Percentiles rank a stretch among this genome's conserved stretches.
phyloP scores from a whole-genome alignment of 352 stramenopile genomes.

The Pythium rishiriense region DNA sequence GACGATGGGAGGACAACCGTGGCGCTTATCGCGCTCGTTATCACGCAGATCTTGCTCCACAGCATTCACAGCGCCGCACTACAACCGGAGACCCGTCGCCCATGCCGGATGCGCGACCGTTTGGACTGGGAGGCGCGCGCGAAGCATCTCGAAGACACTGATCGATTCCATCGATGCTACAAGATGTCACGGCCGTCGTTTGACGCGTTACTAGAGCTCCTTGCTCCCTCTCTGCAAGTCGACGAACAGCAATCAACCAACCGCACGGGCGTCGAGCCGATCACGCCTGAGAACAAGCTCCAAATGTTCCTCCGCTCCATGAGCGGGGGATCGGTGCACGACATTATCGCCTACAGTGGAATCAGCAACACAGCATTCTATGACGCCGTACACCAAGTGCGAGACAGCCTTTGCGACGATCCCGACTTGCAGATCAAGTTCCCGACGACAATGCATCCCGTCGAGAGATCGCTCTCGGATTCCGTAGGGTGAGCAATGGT shows the following conservation, averaged over 20 bases:
- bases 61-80: neutral
- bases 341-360: constrained; percentile 9
- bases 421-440: constrained; percentile 6
- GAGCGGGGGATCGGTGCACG: constrained; percentile 7
- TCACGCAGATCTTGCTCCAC: neutral
- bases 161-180: neutral
- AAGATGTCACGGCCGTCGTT: constrained; percentile 3
- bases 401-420: neutral
- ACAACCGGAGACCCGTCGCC: neutral
- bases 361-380: constrained; percentile 10
- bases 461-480: neutral
- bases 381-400: neutral
- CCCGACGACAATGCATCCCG: neutral
- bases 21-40: neutral
- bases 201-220: neutral
- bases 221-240: neutral
- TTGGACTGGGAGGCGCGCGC: constrained; percentile 3
- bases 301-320: neutral
- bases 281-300: neutral
- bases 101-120: neutral
- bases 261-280: neutral
- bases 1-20: neutral
- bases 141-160: neutral
- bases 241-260: constrained; percentile 11
- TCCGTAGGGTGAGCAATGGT: neutral